Evolutionary conservation across 1,284 basidiomycete genomes (phyloP).

Genomic region (Wolfiporia cocos): DNA sequence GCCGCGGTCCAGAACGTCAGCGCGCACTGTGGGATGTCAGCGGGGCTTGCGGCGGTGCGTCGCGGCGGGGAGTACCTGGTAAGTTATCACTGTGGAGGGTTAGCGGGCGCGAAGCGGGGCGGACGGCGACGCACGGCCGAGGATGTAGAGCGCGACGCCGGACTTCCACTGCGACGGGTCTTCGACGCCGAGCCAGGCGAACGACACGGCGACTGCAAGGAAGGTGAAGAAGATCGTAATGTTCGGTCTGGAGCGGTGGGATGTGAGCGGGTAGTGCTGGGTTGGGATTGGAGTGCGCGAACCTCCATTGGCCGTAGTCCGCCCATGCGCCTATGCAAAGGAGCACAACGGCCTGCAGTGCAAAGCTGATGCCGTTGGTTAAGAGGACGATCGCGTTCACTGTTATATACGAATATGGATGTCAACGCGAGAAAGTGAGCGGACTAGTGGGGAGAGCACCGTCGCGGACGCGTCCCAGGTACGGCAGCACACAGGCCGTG

Average conservation of each 20-base stretch:
- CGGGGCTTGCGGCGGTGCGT: no score
- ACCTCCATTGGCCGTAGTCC: slow-evolving; percentile 76
- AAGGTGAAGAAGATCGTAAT: slow-evolving; percentile 76
- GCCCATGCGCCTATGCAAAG: slow-evolving; percentile 69
- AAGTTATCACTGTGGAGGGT: slow-evolving; percentile 63
- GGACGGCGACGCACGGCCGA: slow-evolving; percentile 58
- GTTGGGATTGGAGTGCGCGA: not conserved
- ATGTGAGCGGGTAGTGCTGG: slow-evolving; percentile 1
- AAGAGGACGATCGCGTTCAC: slow-evolving; percentile 75
- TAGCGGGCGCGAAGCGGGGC: not conserved
- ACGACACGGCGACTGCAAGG: slow-evolving; percentile 61
- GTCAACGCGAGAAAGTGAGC: not conserved
- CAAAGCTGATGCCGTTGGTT: slow-evolving; percentile 73
- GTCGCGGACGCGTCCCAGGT: slow-evolving; percentile 55
- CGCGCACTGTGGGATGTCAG: slow-evolving; percentile 39
- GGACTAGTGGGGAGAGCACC: slow-evolving; percentile 32
- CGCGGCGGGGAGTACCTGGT: slow-evolving; percentile 63
- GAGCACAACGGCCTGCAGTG: slow-evolving; percentile 62
- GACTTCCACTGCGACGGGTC: slow-evolving; percentile 63
- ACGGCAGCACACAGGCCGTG: slow-evolving; percentile 59
- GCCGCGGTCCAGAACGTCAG: slow-evolving; percentile 84
- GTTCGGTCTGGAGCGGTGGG: slow-evolving; percentile 44
- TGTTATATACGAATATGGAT: slow-evolving; percentile 18
- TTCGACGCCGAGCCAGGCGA: slow-evolving; percentile 72
- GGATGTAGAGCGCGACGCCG: slow-evolving; percentile 66